Base-by-base conservation (phyloP, 495 filamentous ascomycete genomes). In the Chaetomidium leptoderma region DNA sequence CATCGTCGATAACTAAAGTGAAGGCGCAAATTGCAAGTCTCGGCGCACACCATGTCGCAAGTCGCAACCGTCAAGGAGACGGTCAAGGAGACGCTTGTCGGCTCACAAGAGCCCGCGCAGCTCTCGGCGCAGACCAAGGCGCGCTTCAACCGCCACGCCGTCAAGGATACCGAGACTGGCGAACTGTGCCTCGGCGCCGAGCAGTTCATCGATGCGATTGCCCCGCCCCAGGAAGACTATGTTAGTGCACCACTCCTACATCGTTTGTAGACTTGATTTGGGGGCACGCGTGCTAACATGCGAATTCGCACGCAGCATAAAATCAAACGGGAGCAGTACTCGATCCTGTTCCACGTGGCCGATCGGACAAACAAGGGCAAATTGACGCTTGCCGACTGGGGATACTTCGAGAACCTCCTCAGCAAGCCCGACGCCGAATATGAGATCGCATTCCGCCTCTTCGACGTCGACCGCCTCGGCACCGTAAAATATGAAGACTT, bases 381-480 rank as follows among this genome's bases (percentile, higher is more conserved):
- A 63, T 76, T 98, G 32, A 88, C 70, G 59, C 71, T 98, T 27
- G 78, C 83, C 58, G 93, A 98, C 72, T 98, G 91, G 91, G 84
- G 79, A 14, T 87, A 86, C 44, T 98, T 97, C 70, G 87, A 96
- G 72, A 92, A 96, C 75, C 83, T 98, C 53, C 83, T 98, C 35
- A 81, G 81, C 49, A 97, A 96, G 70, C 91, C 93, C 59, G 93
- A 97, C 62, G 95, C 93, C 66, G 95, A 98, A 71, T 98, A 98
- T 70, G 92, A 98, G 74, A 97, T 98, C 62, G 92, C 92, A 5
- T 98, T 97, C 75, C 88, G 95, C 55, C 81, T 97, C 27, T 98
- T 98, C 73, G 93, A 97, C 63, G 72, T 86, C 59, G 83, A 93
- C 26, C 83, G 88, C 35, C 86, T 81, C 21, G 93, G 93, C 4